phyloP scores from a whole-genome alignment of 2,329 filamentous ascomycete genomes.

The Fusarium haematococcum region DNA sequence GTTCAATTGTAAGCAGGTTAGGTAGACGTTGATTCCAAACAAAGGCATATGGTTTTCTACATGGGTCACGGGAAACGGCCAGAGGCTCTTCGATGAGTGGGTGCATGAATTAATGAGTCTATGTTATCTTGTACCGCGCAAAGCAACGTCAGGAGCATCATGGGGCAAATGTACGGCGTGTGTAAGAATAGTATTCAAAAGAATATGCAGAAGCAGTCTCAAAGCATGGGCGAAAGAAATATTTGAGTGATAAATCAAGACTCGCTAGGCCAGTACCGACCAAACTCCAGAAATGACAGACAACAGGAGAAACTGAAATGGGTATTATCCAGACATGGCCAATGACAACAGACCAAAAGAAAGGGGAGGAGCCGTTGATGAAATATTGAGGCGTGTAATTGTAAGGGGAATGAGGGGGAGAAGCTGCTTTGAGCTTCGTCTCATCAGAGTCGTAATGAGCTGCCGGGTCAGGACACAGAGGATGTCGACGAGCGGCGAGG shows the following conservation, averaged over 20 bases:
- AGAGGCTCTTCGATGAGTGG: neutral
- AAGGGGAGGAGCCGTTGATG: neutral
- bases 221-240: slow-evolving; percentile 1
- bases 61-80: neutral
- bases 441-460: neutral
- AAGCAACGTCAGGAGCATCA: neutral
- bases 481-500: neutral
- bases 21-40: slow-evolving; percentile 45
- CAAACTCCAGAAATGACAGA: slow-evolving; percentile 28
- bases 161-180: neutral
- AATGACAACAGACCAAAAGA: slow-evolving; percentile 15
- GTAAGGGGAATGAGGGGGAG: neutral
- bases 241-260: slow-evolving; percentile 22
- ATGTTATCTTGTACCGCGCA: slow-evolving; percentile 4
- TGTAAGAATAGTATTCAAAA: slow-evolving; percentile 3
- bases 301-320: slow-evolving; percentile 16
- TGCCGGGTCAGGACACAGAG: neutral
- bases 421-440: neutral
- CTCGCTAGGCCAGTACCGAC: slow-evolving; percentile 29
- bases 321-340: slow-evolving; percentile 46
- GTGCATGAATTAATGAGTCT: slow-evolving; percentile 4
- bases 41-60: slow-evolving; percentile 35
- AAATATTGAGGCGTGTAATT: slow-evolving; percentile 7
- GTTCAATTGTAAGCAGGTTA: slow-evolving; percentile 46
- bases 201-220: slow-evolving; percentile 18